Base-by-base conservation (phyloP, 345 rosid genomes). In the Theobroma cacao region DNA sequence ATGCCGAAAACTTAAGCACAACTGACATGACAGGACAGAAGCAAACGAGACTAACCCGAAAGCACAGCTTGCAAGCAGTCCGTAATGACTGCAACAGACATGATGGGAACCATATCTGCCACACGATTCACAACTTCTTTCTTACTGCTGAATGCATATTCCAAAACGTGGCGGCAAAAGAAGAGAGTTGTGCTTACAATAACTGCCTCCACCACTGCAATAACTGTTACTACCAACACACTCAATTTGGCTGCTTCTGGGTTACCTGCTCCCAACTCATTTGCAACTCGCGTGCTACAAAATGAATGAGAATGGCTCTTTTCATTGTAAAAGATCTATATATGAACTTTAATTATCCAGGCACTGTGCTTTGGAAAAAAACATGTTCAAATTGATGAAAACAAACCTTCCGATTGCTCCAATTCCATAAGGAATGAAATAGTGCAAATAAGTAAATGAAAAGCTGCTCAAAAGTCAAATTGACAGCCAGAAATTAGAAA, bases 341-440 rank as follows among this genome's bases (percentile, higher is more conserved):
- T 38, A 24, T 13, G 11, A 4, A 34, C 34, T 18, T 34, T 17
- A 33, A 66, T 9, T 31, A 24, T 0, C n/a, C n/a, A n/a, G n/a
- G 17, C 5, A 17, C 64, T 59, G 31, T n/a, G 28, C 26, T n/a
- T 3, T 59, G 18, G 34, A 61, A 61, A 61, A 61, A 61, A 61
- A 26, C 20, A 30, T 13, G 14, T 56, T 13, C 20, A 33, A 30
- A 18, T 30, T 20, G 20, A 55, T 53, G 15, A 56, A 58, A 55
- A 20, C 78, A 28, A 30, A 90, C 94, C 94, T 90, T 10, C 85
- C 90, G 1, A 86, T 78, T 56, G 90, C 89, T 65, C 86, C 90
- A 59, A 90, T 65, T 13, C 89, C 93, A 52, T 50, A 81, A 58
- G 84, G 85, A 20, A 90, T 22, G 61, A 67, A 75, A 66, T 64